Base-by-base conservation (phyloP, 306 rosid species). In the Comarum palustre region DNA sequence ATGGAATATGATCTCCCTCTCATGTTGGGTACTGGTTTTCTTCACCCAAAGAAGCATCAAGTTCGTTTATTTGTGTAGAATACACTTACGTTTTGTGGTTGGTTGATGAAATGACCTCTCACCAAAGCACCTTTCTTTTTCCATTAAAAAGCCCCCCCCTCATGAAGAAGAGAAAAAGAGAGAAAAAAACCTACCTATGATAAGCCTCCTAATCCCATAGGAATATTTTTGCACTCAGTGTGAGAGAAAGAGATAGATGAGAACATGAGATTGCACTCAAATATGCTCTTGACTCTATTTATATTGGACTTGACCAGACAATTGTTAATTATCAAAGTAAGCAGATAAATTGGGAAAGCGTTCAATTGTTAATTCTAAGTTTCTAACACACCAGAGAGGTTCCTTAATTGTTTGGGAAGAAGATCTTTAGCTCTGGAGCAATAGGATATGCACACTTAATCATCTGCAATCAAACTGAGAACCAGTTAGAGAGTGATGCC, bases 91-190 rank as follows among this genome's bases (percentile, higher is more conserved):
- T 84, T 79, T 51, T 75, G 76, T 84, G 74, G 84, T 79, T 84
- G 81, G 87, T 87, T 81, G 77, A 76, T 81, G 91, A 87, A 79
- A 83, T 87, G 96, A 87, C 93, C 83, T 52, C 89, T 79, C 92
- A 87, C 89, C 90, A 81, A 39, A 84, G 83, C 79, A 82, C 80
- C 68, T 66, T 67, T 75, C 60, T 73, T 73, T 36, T 54, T 70
- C 78, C 57, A 47, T 75, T 31, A 72, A 50, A 52, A 63, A 27
- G 7, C 68, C 66, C 39, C 62, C 68, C 66, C 39, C 62, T 69
- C 70, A 73, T 29, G 77, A 38, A n/a, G 14, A 20, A 6, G 8
- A 72, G 7, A 6, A 29, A 2, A 2, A 72, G 4, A 19, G n/a
- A n/a, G n/a, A n/a, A n/a, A 25, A 41, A 62, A 73, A 70, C 67